Conservation (phyloP, 2,329 filamentous ascomycete genomes). For the Alternaria solani region DNA sequence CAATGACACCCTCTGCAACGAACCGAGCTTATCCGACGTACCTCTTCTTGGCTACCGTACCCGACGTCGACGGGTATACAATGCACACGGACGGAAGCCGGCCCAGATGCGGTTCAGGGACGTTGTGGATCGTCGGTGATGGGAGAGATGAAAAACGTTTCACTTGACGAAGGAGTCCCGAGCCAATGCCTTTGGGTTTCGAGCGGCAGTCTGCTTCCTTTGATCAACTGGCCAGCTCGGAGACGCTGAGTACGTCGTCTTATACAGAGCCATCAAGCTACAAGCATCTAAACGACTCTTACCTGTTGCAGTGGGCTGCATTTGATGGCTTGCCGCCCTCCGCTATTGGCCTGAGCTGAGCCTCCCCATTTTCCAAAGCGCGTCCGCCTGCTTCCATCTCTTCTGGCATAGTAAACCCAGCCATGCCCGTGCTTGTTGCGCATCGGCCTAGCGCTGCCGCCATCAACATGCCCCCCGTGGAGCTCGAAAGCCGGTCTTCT, state of each 20-base stretch:
- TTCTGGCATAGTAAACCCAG: slow-evolving; percentile 39
- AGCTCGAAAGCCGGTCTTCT: slow-evolving; percentile 1
- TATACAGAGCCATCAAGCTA: slow-evolving; percentile 41
- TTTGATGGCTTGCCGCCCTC: slow-evolving; percentile 41
- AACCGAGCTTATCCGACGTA: slow-evolving; percentile 33
- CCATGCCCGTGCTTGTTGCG: slow-evolving; percentile 27
- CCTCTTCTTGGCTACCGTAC: slow-evolving; percentile 25
- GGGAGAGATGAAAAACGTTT: slow-evolving; percentile 33
- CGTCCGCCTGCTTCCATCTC: slow-evolving; percentile 33
- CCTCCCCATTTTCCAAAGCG: slow-evolving; percentile 39
- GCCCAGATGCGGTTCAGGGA: slow-evolving; percentile 19
- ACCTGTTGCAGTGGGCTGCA: slow-evolving; percentile 44
- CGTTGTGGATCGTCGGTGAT: slow-evolving; percentile 27
- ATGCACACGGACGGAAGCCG: slow-evolving; percentile 17
- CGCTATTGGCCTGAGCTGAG: slow-evolving; percentile 43
- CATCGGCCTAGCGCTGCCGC: slow-evolving; percentile 19
- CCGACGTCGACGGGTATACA: slow-evolving; percentile 13
- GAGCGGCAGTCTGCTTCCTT: slow-evolving; percentile 40
- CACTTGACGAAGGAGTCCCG: slow-evolving; percentile 28
- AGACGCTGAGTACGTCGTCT: slow-evolving; percentile 42
- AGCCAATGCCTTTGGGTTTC: slow-evolving; percentile 39
- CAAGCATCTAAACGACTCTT: slow-evolving; percentile 34
- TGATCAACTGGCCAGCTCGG: slow-evolving; percentile 28
- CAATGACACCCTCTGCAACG: slow-evolving; percentile 8
- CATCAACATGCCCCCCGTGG: slow-evolving; percentile 22